Base-by-base conservation (phyloP, 2,329 filamentous ascomycete species). In the Xylaria arbuscula region DNA sequence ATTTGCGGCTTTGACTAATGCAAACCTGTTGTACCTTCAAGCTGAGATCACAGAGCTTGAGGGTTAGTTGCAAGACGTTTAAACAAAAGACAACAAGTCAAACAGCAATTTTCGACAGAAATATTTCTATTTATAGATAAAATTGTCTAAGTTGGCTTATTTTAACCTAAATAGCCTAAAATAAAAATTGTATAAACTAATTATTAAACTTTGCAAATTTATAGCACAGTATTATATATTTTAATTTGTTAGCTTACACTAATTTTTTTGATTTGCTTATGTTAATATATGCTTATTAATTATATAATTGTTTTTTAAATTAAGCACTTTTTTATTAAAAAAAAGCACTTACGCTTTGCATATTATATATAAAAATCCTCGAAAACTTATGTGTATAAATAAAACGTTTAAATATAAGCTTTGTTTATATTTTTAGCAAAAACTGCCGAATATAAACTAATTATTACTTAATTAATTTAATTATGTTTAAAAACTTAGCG, bases 401-500 rank as follows among this genome's bases (percentile, higher is more conserved):
- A 34, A n/a, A n/a, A 1, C 62, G 66, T 15, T 63, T 63, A 4
- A 58, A 5, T 5, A 42, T 68, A 56, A 63, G 68, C 0, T 45
- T 32, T 13, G 59, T 70, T 19, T 15, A 17, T 15, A 70, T 70
- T 17, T 15, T 63, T 15, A 69, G 69, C 32, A 45, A 13, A 6
- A 66, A 70, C 54, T 69, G 59, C 24, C 28, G 47, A 59, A 68
- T 66, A 15, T 70, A 66, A 66, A 47, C 53, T 15, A 1, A 5
- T 3, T 58, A 17, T 19, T 42, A 67, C 15, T n/a, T 42, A 5
- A 36, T 19, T 9, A 66, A 70, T 19, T 40, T 70, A 13, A 40
- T 70, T 22, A 70, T 66, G 1, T 70, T 70, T 17, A 66, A 70
- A n/a, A 66, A 70, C 42, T 70, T 66, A 24, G 45, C 28, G 9